Percentiles rank a stretch among this genome's conserved stretches.
Evolutionary conservation across 2,329 filamentous ascomycete species (phyloP).

Genomic region (Colletotrichum aenigma): DNA sequence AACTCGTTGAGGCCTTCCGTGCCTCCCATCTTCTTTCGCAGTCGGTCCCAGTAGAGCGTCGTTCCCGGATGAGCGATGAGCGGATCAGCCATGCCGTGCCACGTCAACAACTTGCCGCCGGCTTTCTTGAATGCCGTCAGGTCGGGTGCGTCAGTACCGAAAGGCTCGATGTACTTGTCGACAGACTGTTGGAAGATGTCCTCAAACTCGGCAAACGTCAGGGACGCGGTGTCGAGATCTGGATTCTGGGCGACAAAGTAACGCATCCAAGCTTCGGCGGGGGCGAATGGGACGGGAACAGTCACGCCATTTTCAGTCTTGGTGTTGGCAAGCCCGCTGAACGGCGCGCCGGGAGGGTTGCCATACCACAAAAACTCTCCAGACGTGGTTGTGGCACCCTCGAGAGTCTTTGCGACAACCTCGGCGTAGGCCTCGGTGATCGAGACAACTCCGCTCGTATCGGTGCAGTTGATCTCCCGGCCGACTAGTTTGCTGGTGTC

Average conservation of each 20-base stretch:
- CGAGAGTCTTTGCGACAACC: background rate
- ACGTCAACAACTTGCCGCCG: slow-evolving; percentile 46
- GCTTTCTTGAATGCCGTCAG: slow-evolving; percentile 30
- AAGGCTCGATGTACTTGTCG: background rate
- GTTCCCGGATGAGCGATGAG: slow-evolving; percentile 35
- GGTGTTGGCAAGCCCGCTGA: background rate
- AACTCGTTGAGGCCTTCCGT: slow-evolving; percentile 34
- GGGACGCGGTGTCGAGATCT: background rate
- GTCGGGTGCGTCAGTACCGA: slow-evolving; percentile 31
- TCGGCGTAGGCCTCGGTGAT: background rate
- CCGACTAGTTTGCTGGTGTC: background rate
- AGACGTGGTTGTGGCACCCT: background rate
- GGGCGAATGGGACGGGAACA: background rate
- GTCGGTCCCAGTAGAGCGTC: slow-evolving; percentile 28
- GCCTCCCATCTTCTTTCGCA: background rate
- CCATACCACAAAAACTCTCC: slow-evolving; percentile 1
- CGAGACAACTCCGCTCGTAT: background rate
- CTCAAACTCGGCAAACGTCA: background rate
- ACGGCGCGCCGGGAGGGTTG: background rate
- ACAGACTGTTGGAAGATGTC: background rate
- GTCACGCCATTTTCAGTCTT: background rate
- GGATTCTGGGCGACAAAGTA: slow-evolving; percentile 4
- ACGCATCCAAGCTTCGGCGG: background rate
- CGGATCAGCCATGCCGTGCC: slow-evolving; percentile 44
- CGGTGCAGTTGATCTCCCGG: background rate